These are phyloP conservation scores for Halophytophthora polymorphica DNA, from an alignment of 352 stramenopile species.

Conservation along the genomic window DNA sequence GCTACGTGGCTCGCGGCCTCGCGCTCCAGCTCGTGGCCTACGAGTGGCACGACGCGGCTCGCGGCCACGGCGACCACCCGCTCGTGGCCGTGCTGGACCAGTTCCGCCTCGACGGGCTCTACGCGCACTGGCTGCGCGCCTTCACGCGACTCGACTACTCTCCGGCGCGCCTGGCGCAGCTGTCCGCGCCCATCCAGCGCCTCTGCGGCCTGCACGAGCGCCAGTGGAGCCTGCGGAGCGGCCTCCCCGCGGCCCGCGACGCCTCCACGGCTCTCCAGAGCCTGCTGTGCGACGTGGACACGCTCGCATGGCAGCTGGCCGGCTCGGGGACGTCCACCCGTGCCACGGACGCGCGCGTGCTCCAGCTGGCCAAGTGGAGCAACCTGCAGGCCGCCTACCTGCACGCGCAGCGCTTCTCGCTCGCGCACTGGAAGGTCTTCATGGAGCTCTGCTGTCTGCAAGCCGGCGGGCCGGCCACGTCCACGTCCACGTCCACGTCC, in stretches of 20 bases:
- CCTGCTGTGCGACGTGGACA: conserved; percentile 21
- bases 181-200: conserved; percentile 18
- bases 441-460: conserved; percentile 71
- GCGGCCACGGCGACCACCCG: conserved; percentile 29
- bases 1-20: conserved; percentile 50
- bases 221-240: conserved; percentile 8
- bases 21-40: conserved; percentile 62
- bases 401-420: conserved; percentile 46
- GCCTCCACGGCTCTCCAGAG: conserved; percentile 29
- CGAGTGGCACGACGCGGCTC: conserved; percentile 57
- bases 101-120: conserved; percentile 60
- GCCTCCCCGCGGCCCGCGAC: conserved; percentile 8
- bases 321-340: conserved; percentile 20
- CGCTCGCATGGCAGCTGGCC: conserved; percentile 32
- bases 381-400: conserved; percentile 54
- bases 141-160: conserved; percentile 66
- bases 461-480: conserved; percentile 6
- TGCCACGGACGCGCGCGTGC: conserved; percentile 21
- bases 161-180: conserved; percentile 19
- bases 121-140: conserved; percentile 63
- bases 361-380: conserved; percentile 48
- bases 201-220: conserved; percentile 10
- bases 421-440: conserved; percentile 64
- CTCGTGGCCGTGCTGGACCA: conserved; percentile 49
- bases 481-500: not conserved